Evolutionary conservation across 441 rosid genomes (phyloP).

Genomic region (Jatropha multifida): DNA sequence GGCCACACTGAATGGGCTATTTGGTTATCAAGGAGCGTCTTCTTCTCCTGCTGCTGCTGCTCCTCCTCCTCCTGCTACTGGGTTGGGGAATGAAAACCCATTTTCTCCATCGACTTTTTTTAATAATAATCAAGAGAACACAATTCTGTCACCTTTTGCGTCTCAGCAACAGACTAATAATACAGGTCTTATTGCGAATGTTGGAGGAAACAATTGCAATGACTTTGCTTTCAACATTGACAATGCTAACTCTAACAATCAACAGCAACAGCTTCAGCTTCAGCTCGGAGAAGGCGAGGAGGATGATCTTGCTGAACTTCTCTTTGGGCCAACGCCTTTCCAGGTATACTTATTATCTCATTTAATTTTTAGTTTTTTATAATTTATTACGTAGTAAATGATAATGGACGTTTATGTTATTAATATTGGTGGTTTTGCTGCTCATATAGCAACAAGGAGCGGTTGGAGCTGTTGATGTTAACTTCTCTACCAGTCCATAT

Average conservation of each 20-base stretch:
- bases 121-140: slow-evolving; percentile 13
- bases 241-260: slow-evolving; percentile 11
- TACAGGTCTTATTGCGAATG: slow-evolving; percentile 2
- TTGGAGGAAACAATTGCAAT: neutral
- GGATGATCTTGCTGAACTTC: slow-evolving; percentile 3
- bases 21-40: slow-evolving; percentile 16
- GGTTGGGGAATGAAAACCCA: slow-evolving; percentile 14
- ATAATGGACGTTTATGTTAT: neutral
- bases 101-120: slow-evolving; percentile 15
- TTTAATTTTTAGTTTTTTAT: neutral
- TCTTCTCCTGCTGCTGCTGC: neutral
- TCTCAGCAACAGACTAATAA: slow-evolving; percentile 14
- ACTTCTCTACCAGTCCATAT: neutral
- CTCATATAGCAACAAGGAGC: slow-evolving; percentile 20
- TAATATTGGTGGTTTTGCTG: neutral
- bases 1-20: neutral
- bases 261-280: neutral
- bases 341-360: neutral
- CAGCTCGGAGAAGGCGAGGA: neutral
- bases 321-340: slow-evolving; percentile 6
- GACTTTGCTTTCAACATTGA: neutral
- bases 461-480: neutral
- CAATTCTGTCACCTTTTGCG: neutral
- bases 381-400: too few relatives aligned
- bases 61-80: slow-evolving; percentile 4